Evolutionary conservation across 345 rosid species (phyloP), one percentile per base, ranked within the genome.

Genomic region (Corymbia maculata): DNA sequence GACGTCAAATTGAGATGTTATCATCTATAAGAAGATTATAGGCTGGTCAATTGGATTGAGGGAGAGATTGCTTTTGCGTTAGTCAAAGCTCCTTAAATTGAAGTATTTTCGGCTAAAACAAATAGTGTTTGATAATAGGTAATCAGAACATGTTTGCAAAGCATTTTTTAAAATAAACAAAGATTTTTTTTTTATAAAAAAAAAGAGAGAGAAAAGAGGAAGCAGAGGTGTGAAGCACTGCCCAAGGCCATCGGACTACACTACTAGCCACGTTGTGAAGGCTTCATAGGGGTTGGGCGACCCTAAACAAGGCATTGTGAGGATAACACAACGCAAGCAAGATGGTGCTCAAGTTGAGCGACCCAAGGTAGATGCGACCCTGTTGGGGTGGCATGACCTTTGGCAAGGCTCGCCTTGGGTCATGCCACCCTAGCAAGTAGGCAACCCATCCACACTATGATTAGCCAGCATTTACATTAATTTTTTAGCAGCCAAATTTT

Each of bases 361-460:
- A 30, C 22, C 22, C 44, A 30, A 15, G 44, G 3, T 66, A 68
- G 9, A 30, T 68, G 79, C 19, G 0, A 4, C 42, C 44, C 36
- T 6, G 0, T 30, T 30, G 44, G 26, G 59, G 26, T 21, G 59
- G 59, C 59, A 19, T 7, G 59, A 19, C 59, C 59, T 8, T 4
- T 19, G 9, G 26, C 9, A 8, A 53, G 42, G 42, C 42, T 36
- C 42, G 42, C 42, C 42, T 36, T 36, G 42, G 36, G 19, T 13
- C 4, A 9, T 1, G 70, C 70, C 36, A 0, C 9, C 36, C 79
- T 0, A 66, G 6, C 44, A 30, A 30, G 79, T 0, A 30, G 44
- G 79, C 0, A 10, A 5, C 44, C 79, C 0, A 30, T 0, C 16
- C 1, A 3, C 44, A 11, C 16, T 3, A 30, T 21, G 22, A 66